These are phyloP conservation scores for Lanmaoa rubissima DNA, from an alignment of 768 basidiomycete genomes.

Conservation along the genomic window DNA sequence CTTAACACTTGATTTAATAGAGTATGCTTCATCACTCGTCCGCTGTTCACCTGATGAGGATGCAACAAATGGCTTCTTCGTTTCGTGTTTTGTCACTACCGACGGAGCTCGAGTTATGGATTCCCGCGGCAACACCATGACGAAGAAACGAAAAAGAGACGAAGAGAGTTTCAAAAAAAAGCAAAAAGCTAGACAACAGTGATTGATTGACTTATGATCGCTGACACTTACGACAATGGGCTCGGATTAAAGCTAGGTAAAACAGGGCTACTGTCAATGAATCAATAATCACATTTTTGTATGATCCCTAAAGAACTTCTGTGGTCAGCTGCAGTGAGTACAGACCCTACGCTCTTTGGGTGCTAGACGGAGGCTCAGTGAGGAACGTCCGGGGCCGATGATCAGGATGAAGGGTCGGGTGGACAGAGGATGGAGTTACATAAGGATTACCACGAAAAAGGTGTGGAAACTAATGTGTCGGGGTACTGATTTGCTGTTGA, in stretches of 20 bases:
- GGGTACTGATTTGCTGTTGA: slow-evolving; percentile 63
- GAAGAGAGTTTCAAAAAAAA: slow-evolving; percentile 19
- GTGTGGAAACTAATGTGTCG: slow-evolving; percentile 30
- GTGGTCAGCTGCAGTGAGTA: slow-evolving; percentile 37
- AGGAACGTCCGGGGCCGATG: slow-evolving; percentile 9
- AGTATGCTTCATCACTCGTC: slow-evolving; percentile 56
- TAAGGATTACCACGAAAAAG: slow-evolving; percentile 28
- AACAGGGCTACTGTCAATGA: slow-evolving; percentile 28
- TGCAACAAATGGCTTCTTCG: slow-evolving; percentile 95
- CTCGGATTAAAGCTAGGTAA: slow-evolving; percentile 22
- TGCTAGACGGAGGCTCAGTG: slow-evolving; percentile 20
- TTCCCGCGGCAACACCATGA: slow-evolving; percentile 1
- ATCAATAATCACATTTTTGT: slow-evolving; percentile 28
- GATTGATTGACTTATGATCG: background rate
- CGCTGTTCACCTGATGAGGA: slow-evolving; percentile 82
- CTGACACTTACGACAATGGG: background rate
- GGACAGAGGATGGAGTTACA: slow-evolving; percentile 16
- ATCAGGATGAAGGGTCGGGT: slow-evolving; percentile 19
- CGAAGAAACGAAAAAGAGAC: slow-evolving; percentile 30
- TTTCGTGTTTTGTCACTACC: slow-evolving; percentile 74
- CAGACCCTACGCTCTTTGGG: slow-evolving; percentile 27
- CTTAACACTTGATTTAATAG: slow-evolving; percentile 32
- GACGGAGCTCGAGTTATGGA: background rate
- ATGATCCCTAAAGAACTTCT: slow-evolving; percentile 32
- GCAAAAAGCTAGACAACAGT: slow-evolving; percentile 16